Conservation (phyloP, 371 early-diverging fungal genomes). For the Lichtheimia hyalospora region DNA sequence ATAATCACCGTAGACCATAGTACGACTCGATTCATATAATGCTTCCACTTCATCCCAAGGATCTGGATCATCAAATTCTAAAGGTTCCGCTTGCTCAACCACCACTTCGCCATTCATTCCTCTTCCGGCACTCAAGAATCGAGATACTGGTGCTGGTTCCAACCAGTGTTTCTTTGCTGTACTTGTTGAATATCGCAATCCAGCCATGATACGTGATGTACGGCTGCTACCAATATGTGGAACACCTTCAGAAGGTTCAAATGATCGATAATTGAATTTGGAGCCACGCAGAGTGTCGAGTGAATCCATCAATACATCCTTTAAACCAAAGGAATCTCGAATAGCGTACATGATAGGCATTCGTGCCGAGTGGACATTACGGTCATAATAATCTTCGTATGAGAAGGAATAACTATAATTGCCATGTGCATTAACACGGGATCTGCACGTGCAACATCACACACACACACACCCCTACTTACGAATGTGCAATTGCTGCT, state of each 20-base stretch:
- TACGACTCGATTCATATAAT: slow-evolving; percentile 37
- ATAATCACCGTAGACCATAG: slow-evolving; percentile 54
- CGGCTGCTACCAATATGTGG: slow-evolving; percentile 60
- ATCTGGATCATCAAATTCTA: slow-evolving; percentile 45
- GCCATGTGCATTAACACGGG: background rate
- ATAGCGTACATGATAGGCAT: slow-evolving; percentile 78
- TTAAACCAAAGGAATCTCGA: slow-evolving; percentile 79
- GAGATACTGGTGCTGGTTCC: slow-evolving; percentile 46
- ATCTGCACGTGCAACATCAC: too few species aligned
- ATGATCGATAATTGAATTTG: slow-evolving; percentile 76
- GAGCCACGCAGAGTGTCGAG: slow-evolving; percentile 77
- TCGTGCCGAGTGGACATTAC: slow-evolving; percentile 67
- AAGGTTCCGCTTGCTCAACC: slow-evolving; percentile 21
- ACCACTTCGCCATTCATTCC: slow-evolving; percentile 39
- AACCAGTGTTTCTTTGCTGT: slow-evolving; percentile 82
- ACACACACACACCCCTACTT: slow-evolving; percentile 10
- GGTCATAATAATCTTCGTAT: slow-evolving; percentile 70
- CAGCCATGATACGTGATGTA: slow-evolving; percentile 71
- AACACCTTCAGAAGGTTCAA: slow-evolving; percentile 76
- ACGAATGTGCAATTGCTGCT: slow-evolving; percentile 83
- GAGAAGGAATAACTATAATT: slow-evolving; percentile 66
- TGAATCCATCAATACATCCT: slow-evolving; percentile 84
- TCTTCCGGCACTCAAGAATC: slow-evolving; percentile 30
- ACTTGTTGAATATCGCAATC: slow-evolving; percentile 73
- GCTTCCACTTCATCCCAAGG: slow-evolving; percentile 41